Conservation (phyloP, 2,329 filamentous ascomycete species). For the Arthrobotrys sphaeroides region DNA sequence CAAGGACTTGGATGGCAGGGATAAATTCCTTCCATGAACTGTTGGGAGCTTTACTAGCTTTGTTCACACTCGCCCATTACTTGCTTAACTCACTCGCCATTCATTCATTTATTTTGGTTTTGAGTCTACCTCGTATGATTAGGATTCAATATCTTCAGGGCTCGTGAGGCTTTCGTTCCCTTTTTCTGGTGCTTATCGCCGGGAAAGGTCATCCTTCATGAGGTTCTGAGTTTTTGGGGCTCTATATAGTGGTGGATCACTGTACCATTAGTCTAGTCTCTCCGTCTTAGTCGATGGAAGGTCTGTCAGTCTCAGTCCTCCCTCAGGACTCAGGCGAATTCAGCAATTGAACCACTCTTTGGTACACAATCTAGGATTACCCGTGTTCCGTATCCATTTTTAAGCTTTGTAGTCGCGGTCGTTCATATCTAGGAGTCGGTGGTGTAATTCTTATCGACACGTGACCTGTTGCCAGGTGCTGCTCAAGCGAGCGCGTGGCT, state of each 20-base stretch:
- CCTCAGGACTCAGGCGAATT: background rate
- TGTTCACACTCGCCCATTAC: background rate
- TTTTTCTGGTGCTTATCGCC: background rate
- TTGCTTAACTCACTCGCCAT: background rate
- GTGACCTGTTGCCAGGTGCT: conserved; percentile 4
- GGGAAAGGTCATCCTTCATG: background rate
- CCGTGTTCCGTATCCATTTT: background rate
- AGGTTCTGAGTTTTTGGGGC: conserved; percentile 3
- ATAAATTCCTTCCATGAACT: conserved; percentile 53
- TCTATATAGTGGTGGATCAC: conserved; percentile 7
- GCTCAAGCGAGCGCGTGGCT: conserved; percentile 38
- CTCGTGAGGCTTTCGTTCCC: conserved; percentile 4
- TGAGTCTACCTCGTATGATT: conserved; percentile 20
- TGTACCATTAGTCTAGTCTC: conserved; percentile 31
- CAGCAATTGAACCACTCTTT: background rate
- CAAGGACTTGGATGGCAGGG: conserved; percentile 68
- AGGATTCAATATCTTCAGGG: conserved; percentile 10
- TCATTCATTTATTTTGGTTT: conserved; percentile 2
- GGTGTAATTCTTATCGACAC: conserved; percentile 1
- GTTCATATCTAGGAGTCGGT: no score
- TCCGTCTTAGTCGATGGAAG: background rate
- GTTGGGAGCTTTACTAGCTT: background rate
- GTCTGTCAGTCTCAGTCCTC: background rate
- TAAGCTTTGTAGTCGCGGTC: background rate
- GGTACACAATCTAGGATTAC: background rate